Evolutionary conservation across 306 rosid genomes (phyloP).

Genomic region (Boehmeria nivea): DNA sequence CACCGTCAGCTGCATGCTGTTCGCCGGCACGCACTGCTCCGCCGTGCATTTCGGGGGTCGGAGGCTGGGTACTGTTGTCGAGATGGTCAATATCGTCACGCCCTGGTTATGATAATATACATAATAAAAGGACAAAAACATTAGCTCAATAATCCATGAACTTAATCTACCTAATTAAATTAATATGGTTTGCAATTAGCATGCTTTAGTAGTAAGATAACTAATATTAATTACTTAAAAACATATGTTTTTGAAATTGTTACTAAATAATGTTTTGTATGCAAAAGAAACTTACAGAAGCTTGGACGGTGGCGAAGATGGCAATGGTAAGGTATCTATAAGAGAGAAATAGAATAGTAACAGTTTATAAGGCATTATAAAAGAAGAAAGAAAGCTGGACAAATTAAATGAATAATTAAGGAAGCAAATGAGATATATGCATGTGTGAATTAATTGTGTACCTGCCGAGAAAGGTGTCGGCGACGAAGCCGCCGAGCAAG

Average conservation of each 20-base stretch:
- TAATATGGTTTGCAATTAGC: too few relatives aligned
- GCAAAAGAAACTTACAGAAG: slow-evolving; percentile 64
- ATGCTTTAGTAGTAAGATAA: too few relatives aligned
- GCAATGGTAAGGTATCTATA: slow-evolving; percentile 74
- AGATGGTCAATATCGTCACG: slow-evolving; percentile 68
- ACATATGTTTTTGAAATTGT: too few relatives aligned
- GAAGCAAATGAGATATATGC: too few relatives aligned
- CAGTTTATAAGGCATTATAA: too few relatives aligned
- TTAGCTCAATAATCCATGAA: neutral
- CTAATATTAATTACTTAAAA: too few relatives aligned
- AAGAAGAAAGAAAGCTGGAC: too few relatives aligned
- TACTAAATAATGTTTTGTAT: too few relatives aligned
- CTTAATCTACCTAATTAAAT: neutral
- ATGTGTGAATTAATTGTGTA: too few relatives aligned
- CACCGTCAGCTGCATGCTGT: slow-evolving; percentile 37
- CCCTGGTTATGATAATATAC: slow-evolving; percentile 49
- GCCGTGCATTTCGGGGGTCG: slow-evolving; percentile 60
- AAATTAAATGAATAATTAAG: neutral
- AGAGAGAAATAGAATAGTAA: neutral
- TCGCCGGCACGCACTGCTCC: slow-evolving; percentile 40
- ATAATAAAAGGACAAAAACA: neutral
- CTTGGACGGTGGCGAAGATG: slow-evolving; percentile 80
- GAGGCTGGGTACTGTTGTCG: slow-evolving; percentile 70
- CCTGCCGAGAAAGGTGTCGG: slow-evolving; percentile 88
- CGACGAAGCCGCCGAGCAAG: slow-evolving; percentile 80